Base-by-base conservation (phyloP, 2,329 filamentous ascomycete species). In the Stemphylium lycopersici region DNA sequence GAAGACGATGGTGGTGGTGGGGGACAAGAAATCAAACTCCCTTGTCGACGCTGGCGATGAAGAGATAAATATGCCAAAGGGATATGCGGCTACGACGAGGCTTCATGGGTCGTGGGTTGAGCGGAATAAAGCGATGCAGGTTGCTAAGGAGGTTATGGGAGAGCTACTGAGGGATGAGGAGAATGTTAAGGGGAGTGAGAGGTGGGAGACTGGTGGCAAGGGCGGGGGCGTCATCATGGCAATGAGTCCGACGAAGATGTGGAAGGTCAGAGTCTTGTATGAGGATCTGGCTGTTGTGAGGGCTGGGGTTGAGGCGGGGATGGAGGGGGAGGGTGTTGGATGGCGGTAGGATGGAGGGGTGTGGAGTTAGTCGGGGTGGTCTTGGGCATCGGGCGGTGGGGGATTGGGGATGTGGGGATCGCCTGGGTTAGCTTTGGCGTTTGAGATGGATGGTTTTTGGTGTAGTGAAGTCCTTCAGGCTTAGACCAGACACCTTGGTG, bases 181-280 rank as follows among this genome's bases (percentile, higher is more conserved):
- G 15, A 29, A 22, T 8, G 58, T 60, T 7, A 52, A 22, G 22
- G 10, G 41, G 6, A 58, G 12, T 0, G 57, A 62, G 52, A 51
- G 40, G 15, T 63, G 59, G 63, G 58, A 49, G 18, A 39, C 43
- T 20, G 55, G 48, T 0, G 48, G 47, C 5, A 48, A 26, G 16
- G 55, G 53, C 0, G 53, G 56, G 1, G 62, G 60, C 1, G 18
- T 67, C 33, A 11, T 68, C 47, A 55, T 68, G 43, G 60, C 52
- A 11, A 61, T 67, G 59, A 51, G 36, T 16, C 8, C 31, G 7
- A 43, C 15, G 22, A 46, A 4, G 15, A 51, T 52, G 45, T 68
- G 65, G 65, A 62, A 65, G 52, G 62, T 65, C 6, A 60, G 37
- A 26, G 51, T 68, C 4, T 8, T 40, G 47, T 68, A 67, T 55